A percentile compares a stretch with the other conserved stretches of the same genome.
Conservation (phyloP, 805 yeast species). For the Candida chauliodis region DNA sequence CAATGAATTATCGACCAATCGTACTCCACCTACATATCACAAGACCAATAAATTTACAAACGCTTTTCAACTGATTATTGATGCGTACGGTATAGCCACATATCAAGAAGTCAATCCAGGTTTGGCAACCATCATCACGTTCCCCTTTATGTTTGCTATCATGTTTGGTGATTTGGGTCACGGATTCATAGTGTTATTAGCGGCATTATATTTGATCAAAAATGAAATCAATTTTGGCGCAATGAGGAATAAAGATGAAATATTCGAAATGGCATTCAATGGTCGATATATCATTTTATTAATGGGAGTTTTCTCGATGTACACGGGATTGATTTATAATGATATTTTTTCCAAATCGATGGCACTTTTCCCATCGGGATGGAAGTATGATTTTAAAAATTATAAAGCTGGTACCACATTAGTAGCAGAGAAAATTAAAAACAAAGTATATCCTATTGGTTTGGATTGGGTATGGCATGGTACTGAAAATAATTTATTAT, state of each 20-base stretch:
- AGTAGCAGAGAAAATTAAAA: slow-evolving; percentile 39
- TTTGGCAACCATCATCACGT: slow-evolving; percentile 67
- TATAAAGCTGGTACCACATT: slow-evolving; percentile 50
- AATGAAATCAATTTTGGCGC: slow-evolving; percentile 51
- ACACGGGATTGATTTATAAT: slow-evolving; percentile 70
- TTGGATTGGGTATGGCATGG: slow-evolving; percentile 78
- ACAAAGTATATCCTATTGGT: slow-evolving; percentile 58
- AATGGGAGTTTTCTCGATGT: slow-evolving; percentile 72
- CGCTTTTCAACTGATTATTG: slow-evolving; percentile 68
- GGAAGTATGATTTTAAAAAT: slow-evolving; percentile 69
- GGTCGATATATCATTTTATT: slow-evolving; percentile 67
- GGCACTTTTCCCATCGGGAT: slow-evolving; percentile 65
- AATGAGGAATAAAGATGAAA: slow-evolving; percentile 63
- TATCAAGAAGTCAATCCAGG: slow-evolving; percentile 77
- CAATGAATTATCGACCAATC: slow-evolving; percentile 60
- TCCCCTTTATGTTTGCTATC: slow-evolving; percentile 79
- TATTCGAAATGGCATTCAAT: slow-evolving; percentile 70
- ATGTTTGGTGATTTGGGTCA: slow-evolving; percentile 85
- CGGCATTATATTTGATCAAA: slow-evolving; percentile 51
- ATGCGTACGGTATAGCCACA: slow-evolving; percentile 76
- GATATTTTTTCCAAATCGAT: slow-evolving; percentile 69
- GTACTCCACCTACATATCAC: slow-evolving; percentile 70
- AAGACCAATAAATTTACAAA: slow-evolving; percentile 65
- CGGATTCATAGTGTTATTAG: slow-evolving; percentile 59
- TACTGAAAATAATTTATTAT: slow-evolving; percentile 66